Base-by-base conservation (phyloP, 306 rosid species). In the Rosa rugosa region DNA sequence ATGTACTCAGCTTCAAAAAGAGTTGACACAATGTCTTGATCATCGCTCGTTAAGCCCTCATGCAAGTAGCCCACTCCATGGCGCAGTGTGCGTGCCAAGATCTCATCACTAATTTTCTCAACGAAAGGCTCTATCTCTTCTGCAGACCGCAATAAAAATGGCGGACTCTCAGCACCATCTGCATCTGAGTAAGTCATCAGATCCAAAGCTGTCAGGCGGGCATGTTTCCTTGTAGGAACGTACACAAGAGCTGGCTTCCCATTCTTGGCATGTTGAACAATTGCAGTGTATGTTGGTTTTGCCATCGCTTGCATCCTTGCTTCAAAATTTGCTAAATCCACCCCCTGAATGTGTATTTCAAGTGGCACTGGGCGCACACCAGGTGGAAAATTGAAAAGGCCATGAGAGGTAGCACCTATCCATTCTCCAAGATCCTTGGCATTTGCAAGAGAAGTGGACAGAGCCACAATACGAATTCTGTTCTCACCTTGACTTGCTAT, bases 281-380 rank as follows among this genome's bases (percentile, higher is more conserved):
- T 92, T 14, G 97, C 90, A 5, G 98, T 88, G 89, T 87, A 92
- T 46, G 99, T 92, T 22, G 94, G 97, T 78, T 91, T 95, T 6
- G 95, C 89, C 99, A 95, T 95, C 13, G 98, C 98, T 78, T 91
- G 99, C 99, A 95, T 95, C 89, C 99, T 91, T 41, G 98, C 98
- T 83, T 94, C 97, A 81, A 92, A 94, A 80, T 92, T 94, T 38
- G 97, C 88, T 77, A 91, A 86, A 77, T 94, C 98, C 46, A 94
- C 88, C 54, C 97, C 97, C 75, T 94, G 98, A 75, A 94, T 92
- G 88, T 92, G 92, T 80, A 94, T 92, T 86, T 94, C 98, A 46
- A 66, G 71, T 84, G 98, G 98, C 69, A 94, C 97, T 8, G 98
- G 98, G 51, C 98, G 97, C 66, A 94, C 97, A 36, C 94, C 92